A percentile compares a stretch with the other conserved stretches of the same genome.
Conservation (phyloP, 768 basidiomycete genomes). For the Boletus reticuloceps region DNA sequence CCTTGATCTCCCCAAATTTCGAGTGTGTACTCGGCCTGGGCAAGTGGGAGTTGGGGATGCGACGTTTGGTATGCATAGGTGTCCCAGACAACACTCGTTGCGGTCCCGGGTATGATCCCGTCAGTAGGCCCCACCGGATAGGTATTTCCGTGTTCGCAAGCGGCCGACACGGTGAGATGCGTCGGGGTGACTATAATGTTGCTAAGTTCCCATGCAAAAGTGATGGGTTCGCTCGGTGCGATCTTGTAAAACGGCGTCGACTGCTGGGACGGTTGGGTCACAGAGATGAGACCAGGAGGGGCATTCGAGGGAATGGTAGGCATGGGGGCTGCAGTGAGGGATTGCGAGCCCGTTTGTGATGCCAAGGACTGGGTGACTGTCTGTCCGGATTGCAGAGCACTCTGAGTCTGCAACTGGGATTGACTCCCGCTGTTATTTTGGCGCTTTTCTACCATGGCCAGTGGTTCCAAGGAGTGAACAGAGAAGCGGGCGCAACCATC, state of each 20-base stretch:
- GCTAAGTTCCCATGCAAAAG: slow-evolving; percentile 91
- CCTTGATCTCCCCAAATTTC: slow-evolving; percentile 58
- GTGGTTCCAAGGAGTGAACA: too few relatives aligned
- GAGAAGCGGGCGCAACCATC: too few relatives aligned
- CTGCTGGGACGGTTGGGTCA: slow-evolving; percentile 80
- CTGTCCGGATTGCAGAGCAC: too few relatives aligned
- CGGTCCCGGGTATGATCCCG: slow-evolving; percentile 48
- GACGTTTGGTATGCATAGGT: slow-evolving; percentile 50
- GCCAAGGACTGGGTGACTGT: neutral
- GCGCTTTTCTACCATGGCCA: too few relatives aligned
- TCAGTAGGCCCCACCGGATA: slow-evolving; percentile 59
- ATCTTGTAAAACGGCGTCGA: slow-evolving; percentile 89
- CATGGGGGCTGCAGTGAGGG: slow-evolving; percentile 2
- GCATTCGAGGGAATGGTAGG: slow-evolving; percentile 48
- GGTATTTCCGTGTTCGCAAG: slow-evolving; percentile 63
- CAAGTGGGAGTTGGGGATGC: slow-evolving; percentile 50
- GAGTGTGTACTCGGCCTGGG: slow-evolving; percentile 56
- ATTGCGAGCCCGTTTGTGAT: slow-evolving; percentile 8
- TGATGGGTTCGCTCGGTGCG: slow-evolving; percentile 66
- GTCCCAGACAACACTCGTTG: slow-evolving; percentile 56
- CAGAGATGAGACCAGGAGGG: slow-evolving; percentile 62
- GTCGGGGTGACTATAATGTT: slow-evolving; percentile 64
- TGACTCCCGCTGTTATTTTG: too few relatives aligned
- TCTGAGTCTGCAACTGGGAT: too few relatives aligned
- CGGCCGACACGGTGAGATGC: slow-evolving; percentile 56